Evolutionary conservation across 1,139 yeast species (phyloP).

Genomic region (Scheffersomyces quercinus): DNA sequence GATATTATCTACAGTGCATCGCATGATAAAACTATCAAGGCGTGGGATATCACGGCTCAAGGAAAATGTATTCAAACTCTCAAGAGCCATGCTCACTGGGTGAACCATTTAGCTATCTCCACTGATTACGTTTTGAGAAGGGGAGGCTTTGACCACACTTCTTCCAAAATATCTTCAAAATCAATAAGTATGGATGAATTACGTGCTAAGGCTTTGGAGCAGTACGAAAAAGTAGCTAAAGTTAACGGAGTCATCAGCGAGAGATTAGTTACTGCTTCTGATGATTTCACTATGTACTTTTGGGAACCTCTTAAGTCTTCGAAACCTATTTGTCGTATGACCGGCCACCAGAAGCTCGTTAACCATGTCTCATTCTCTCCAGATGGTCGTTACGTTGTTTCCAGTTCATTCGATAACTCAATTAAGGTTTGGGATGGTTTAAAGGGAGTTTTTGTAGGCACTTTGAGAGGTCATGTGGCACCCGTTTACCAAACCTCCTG

Average conservation of each 20-base stretch:
- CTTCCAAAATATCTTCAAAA: conserved; percentile 21
- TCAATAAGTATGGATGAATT: conserved; percentile 30
- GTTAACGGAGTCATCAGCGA: conserved; percentile 70
- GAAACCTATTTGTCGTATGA: conserved; percentile 89
- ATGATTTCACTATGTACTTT: conserved; percentile 95
- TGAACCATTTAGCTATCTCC: conserved; percentile 86
- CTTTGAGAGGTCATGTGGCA: conserved; percentile 96
- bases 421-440: conserved; percentile 95
- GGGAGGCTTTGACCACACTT: conserved; percentile 71
- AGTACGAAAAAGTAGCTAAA: conserved; percentile 78
- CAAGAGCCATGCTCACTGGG: conserved; percentile 97
- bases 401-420: conserved; percentile 94
- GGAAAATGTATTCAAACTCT: conserved; percentile 81
- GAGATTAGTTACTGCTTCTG: conserved; percentile 91
- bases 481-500: conserved; percentile 98
- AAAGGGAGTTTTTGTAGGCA: conserved; percentile 84
- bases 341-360: conserved; percentile 96
- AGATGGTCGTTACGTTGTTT: conserved; percentile 87
- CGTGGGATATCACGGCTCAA: conserved; percentile 78
- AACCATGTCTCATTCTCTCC: conserved; percentile 96
- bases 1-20: conserved; percentile 87
- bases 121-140: conserved; percentile 86
- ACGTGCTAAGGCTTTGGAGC: conserved; percentile 37
- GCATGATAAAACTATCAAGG: conserved; percentile 90
- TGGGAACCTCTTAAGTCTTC: conserved; percentile 87